Base-by-base conservation (phyloP, 495 filamentous ascomycete species). In the Annulohypoxylon stygium region DNA sequence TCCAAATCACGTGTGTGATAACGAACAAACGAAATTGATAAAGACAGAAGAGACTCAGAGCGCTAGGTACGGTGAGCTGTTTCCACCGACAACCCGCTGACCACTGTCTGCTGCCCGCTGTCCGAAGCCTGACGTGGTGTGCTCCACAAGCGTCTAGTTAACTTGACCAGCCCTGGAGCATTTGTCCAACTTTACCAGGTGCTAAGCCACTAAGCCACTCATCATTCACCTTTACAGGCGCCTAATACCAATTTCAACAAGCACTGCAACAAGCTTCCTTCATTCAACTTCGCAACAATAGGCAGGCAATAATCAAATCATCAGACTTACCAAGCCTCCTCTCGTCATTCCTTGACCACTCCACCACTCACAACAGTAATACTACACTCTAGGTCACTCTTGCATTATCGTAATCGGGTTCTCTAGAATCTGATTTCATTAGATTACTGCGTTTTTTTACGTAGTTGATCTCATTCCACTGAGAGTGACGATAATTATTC, bases 291-390 rank as follows among this genome's bases (percentile, higher is more conserved):
- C 71, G 54, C 51, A 65, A 54, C 61, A 23, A 8, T 33, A 51
- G 50, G 36, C 39, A 74, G 71, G 71, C 71, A 74, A 50, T 73
- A 67, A 57, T 73, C 50, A 74, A 66, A 71, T 60, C 62, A 71
- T 55, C 65, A 73, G 50, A 61, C 58, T 68, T 73, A 67, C 20
- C 55, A 58, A 61, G 39, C 54, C 47, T 65, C 12, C 25, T 55
- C 36, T 45, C 30, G 26, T 53, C 57, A 63, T 48, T 10, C 41
- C 59, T 43, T 47, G 12, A 8, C 34, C 23, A 57, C 23, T 45
- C 54, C 45, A 54, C 50, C 61, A 69, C 47, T 48, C 6, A 50
- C 25, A 7, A 39, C 54, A 57, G 4, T 20, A 57, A 60, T 64
- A 71, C 34, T 53, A 45, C 41, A 37, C 45, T 45, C 25, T 12